A percentile compares a stretch with the other conserved stretches of the same genome.
Evolutionary conservation across 2,329 filamentous ascomycete genomes (phyloP).

Genomic region (Macrophomina pseudophaseolina): DNA sequence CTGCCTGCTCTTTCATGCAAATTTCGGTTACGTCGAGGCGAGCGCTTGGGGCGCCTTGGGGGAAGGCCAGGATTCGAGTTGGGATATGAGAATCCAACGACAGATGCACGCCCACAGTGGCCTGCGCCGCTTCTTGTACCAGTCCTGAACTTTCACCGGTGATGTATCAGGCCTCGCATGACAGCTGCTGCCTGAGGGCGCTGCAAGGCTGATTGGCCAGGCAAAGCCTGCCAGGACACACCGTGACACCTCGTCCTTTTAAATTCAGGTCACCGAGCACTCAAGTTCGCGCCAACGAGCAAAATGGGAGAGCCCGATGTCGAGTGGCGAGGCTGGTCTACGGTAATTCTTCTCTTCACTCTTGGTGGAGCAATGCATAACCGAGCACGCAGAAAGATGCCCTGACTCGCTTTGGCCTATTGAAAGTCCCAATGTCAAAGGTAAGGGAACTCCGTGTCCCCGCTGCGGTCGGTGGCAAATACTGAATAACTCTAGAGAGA

Average conservation of each 20-base stretch:
- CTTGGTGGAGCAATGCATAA: neutral
- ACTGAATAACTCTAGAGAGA: neutral
- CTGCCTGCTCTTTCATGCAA: neutral
- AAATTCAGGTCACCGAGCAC: neutral
- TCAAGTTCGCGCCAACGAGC: neutral
- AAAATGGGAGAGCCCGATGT: neutral
- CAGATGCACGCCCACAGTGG: neutral
- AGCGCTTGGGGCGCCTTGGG: neutral
- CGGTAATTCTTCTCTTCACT: neutral
- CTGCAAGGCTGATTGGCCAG: neutral
- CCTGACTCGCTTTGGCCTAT: neutral
- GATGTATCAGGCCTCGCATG: neutral
- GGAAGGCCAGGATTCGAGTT: neutral
- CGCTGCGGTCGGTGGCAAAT: neutral
- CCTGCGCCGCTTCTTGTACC: constrained; percentile 3
- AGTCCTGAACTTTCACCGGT: neutral
- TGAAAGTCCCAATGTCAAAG: neutral
- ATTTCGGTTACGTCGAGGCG: neutral
- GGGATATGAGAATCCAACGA: neutral
- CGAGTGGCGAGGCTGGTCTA: neutral
- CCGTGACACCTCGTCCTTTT: neutral
- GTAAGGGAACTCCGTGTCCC: neutral
- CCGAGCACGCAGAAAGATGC: neutral
- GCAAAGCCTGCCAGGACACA: neutral
- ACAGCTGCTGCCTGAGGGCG: neutral